phyloP scores from a whole-genome alignment of 305 asterid species.

The Solanum chacoense region DNA sequence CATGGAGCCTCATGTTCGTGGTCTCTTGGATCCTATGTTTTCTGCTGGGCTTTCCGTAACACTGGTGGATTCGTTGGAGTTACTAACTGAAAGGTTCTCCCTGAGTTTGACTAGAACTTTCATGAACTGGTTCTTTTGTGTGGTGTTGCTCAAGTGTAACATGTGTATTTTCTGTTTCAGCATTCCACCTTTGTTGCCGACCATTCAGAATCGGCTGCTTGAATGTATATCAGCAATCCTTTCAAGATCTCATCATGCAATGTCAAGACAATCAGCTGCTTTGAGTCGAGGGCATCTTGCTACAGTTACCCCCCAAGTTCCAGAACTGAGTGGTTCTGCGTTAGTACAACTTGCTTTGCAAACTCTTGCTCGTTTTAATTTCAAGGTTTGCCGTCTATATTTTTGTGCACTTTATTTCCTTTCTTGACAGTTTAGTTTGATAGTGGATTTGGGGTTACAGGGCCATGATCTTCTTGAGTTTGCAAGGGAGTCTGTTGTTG shows the following conservation, averaged over 20 bases:
- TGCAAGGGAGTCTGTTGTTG: slow-evolving; percentile 85
- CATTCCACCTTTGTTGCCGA: slow-evolving; percentile 84
- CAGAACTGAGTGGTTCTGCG: slow-evolving; percentile 80
- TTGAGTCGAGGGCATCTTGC: slow-evolving; percentile 48
- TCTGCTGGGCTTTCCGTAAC: slow-evolving; percentile 76
- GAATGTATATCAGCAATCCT: slow-evolving; percentile 84
- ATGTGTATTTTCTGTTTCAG: slow-evolving; percentile 31
- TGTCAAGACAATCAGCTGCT: slow-evolving; percentile 51
- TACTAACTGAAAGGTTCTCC: slow-evolving; percentile 62
- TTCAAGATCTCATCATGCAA: slow-evolving; percentile 62
- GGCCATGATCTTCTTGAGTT: slow-evolving; percentile 96
- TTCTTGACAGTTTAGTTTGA: not conserved
- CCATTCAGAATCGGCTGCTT: slow-evolving; percentile 76
- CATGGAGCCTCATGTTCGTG: slow-evolving; percentile 75
- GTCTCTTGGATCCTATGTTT: slow-evolving; percentile 93
- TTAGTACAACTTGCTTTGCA: slow-evolving; percentile 88
- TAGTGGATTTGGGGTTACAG: slow-evolving; percentile 27
- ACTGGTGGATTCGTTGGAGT: slow-evolving; percentile 80
- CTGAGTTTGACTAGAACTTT: slow-evolving; percentile 6
- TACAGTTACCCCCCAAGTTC: slow-evolving; percentile 50
- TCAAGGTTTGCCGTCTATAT: slow-evolving; percentile 41
- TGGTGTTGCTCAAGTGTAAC: slow-evolving; percentile 10
- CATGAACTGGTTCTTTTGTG: slow-evolving; percentile 6
- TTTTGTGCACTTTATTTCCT: not conserved
- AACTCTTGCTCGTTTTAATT: slow-evolving; percentile 81